Base-by-base conservation (phyloP, 176 grass and related monocot genomes). In the Raddia guianensis region DNA sequence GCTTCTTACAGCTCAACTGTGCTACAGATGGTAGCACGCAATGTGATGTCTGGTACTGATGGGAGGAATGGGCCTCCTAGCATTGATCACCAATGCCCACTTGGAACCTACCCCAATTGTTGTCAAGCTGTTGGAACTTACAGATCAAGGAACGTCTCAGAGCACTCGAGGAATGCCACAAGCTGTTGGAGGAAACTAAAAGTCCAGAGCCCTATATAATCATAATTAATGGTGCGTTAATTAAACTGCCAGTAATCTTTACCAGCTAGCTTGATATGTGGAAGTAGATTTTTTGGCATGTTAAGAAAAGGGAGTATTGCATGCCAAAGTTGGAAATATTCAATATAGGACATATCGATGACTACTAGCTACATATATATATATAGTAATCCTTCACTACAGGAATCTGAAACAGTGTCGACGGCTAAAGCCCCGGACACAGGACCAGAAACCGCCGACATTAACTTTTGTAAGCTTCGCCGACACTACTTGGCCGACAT, bases 11-110 rank as follows among this genome's bases (percentile, higher is more conserved):
- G 32, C 59, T n/a, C 42, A 16, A 35, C 6, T 8, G 9, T 35
- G 10, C 7, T 9, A 21, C 70, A 46, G 5, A 84, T 20, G 15
- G 46, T 80, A 80, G 54, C 48, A 9, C 63, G 63, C 20, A 88
- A 7, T 18, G 19, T 84, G 53, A 75, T 70, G 21, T 33, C 76
- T 0, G 35, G 63, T 2, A 84, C 81, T 0, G 86, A 88, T 8
- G 86, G 81, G 18, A 88, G 54, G 21, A 80, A 37, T 3, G 81
- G 86, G 18, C 76, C 86, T 69, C 86, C 86, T 2, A 70, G 86
- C 63, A 88, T 63, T 3, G 76, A 88, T 73, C 86, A 88, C 53
- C 86, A 88, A 35, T 88, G 86, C 70, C 62, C 53, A 0, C 81
- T 75, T 68, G 81, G 63, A 4, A 75, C 75, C 2, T 88, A 84